Percentiles rank a stretch among this genome's conserved stretches.
Conservation (phyloP, 192 early-diverging fungal genomes). For the Gaertneriomyces semiglobifer region DNA sequence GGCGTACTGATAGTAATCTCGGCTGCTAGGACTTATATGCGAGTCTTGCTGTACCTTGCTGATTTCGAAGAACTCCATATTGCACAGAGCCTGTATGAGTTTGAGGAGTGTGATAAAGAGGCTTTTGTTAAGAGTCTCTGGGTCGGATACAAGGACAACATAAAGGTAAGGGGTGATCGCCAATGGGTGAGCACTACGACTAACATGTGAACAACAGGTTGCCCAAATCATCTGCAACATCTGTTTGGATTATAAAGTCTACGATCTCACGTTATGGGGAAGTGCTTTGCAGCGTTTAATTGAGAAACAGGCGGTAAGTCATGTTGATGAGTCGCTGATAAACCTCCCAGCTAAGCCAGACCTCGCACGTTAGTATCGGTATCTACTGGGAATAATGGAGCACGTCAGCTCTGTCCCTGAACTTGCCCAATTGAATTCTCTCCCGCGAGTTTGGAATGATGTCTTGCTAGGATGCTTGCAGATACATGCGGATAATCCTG, state of each 20-base stretch:
- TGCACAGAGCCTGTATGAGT: constrained; percentile 53
- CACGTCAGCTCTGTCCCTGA: constrained; percentile 35
- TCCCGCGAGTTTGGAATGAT: constrained; percentile 40
- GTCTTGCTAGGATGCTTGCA: constrained; percentile 31
- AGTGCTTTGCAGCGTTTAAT: constrained; percentile 55
- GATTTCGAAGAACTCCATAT: constrained; percentile 73
- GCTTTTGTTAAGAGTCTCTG: constrained; percentile 67
- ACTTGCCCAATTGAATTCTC: constrained; percentile 28
- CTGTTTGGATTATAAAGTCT: constrained; percentile 65
- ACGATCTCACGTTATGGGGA: constrained; percentile 58
- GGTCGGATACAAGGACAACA: constrained; percentile 58
- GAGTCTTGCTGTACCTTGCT: constrained; percentile 60
- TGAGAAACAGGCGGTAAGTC: constrained; percentile 30
- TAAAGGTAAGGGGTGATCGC: constrained; percentile 35
- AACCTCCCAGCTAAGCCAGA: neutral
- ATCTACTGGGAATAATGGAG: constrained; percentile 52
- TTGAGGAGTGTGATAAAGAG: constrained; percentile 61
- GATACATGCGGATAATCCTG: constrained; percentile 15
- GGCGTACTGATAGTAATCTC: constrained; percentile 9
- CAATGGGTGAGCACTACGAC: too few relatives aligned
- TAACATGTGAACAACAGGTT: constrained; percentile 28
- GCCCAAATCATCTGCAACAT: constrained; percentile 68
- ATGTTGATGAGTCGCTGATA: too few relatives aligned
- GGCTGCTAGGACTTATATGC: constrained; percentile 46
- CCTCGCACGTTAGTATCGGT: constrained; percentile 36